Conservation (phyloP, 2,329 filamentous ascomycete genomes). For the Nemania sp. region DNA sequence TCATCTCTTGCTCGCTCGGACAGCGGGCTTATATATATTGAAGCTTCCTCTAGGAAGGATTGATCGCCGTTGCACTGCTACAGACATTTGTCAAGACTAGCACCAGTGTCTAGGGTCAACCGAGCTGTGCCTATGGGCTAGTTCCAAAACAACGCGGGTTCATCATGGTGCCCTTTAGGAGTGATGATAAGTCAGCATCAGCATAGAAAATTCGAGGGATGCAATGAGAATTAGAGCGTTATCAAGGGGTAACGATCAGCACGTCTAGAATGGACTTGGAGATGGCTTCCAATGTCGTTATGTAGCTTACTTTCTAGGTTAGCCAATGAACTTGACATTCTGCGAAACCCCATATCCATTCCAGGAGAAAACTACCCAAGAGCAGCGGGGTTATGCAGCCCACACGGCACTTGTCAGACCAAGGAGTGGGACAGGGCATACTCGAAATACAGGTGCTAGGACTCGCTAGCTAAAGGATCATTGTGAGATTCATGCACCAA, state of each 20-base stretch:
- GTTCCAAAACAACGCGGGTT: constrained; percentile 21
- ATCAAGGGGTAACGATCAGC: constrained; percentile 18
- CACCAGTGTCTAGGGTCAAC: constrained; percentile 15
- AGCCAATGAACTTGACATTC: constrained; percentile 12
- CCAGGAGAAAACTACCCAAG: constrained; percentile 16
- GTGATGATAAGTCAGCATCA: constrained; percentile 19
- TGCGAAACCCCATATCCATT: constrained; percentile 18
- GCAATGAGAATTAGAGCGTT: constrained; percentile 11
- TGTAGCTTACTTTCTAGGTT: not conserved
- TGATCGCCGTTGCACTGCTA: constrained; percentile 24
- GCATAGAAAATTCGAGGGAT: constrained; percentile 20
- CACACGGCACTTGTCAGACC: not conserved
- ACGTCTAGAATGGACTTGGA: not conserved
- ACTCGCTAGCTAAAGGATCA: constrained; percentile 22
- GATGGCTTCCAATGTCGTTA: not conserved
- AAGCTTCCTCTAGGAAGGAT: constrained; percentile 11
- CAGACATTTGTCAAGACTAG: constrained; percentile 26
- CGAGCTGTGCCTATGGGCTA: constrained; percentile 19
- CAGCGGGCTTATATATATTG: constrained; percentile 26
- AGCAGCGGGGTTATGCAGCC: constrained; percentile 1
- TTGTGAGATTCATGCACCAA: constrained; percentile 24
- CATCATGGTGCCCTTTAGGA: constrained; percentile 15
- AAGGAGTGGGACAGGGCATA: constrained; percentile 11
- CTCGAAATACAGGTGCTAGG: too few species aligned
- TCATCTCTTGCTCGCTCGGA: not conserved